Conservation (phyloP, 140 eudicot genomes). For the Anethum foeniculum region DNA sequence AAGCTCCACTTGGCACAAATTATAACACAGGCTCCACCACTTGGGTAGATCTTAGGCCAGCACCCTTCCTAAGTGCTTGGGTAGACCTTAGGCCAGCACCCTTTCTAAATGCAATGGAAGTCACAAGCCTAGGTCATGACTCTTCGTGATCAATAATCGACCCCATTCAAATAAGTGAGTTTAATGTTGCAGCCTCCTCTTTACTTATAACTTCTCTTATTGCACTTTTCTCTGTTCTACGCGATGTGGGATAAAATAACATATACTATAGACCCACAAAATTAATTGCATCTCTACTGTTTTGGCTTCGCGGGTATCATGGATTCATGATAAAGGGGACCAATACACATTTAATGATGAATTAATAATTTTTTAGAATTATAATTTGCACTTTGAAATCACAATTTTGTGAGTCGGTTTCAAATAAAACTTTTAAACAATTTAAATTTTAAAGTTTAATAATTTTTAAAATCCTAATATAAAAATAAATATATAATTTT, state of each 20-base stretch:
- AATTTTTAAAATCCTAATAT: too few relatives aligned
- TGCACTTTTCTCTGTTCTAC: fast-evolving
- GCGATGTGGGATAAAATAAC: neutral
- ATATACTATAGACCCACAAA: neutral
- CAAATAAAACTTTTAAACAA: too few relatives aligned
- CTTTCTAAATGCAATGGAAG: slow-evolving; percentile 2
- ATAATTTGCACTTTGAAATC: too few relatives aligned
- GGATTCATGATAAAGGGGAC: too few relatives aligned
- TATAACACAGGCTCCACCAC: slow-evolving; percentile 21
- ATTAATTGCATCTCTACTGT: neutral
- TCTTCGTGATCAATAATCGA: neutral
- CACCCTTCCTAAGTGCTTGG: slow-evolving; percentile 6
- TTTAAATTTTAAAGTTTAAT: too few relatives aligned
- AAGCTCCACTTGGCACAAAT: slow-evolving; percentile 29
- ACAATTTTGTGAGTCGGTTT: too few relatives aligned
- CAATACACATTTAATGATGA: too few relatives aligned
- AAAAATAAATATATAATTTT: too few relatives aligned
- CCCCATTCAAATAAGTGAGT: slow-evolving; percentile 5
- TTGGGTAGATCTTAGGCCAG: slow-evolving; percentile 4
- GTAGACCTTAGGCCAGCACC: slow-evolving; percentile 6
- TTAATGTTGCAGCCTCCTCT: neutral
- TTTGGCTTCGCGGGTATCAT: too few relatives aligned
- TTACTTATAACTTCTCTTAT: neutral
- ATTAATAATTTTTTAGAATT: too few relatives aligned
- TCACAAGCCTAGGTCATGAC: slow-evolving; percentile 5